These are phyloP conservation scores for Neofusicoccum parvum DNA, from an alignment of 2,329 filamentous ascomycete genomes.

Conservation along the genomic window DNA sequence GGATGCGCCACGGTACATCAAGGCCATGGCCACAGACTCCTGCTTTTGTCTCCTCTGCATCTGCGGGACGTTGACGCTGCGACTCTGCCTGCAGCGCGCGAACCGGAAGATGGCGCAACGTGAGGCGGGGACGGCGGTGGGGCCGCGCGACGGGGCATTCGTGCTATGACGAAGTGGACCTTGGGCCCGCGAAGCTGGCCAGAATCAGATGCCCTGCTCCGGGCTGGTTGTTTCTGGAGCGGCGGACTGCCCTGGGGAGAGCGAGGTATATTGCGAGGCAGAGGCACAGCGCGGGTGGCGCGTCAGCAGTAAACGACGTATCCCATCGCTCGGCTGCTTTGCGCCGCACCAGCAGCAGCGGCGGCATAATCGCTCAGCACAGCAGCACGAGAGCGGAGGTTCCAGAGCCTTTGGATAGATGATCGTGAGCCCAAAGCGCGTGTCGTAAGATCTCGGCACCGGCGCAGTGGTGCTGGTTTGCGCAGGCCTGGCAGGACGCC, in stretches of 20 bases:
- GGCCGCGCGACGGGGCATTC: constrained; percentile 3
- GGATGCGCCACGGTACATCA: background rate
- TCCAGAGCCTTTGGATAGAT: too few species aligned
- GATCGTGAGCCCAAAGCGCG: background rate
- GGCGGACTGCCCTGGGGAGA: too few species aligned
- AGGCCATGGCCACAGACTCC: background rate
- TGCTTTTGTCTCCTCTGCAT: background rate
- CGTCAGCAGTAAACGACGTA: too few species aligned
- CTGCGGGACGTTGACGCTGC: background rate
- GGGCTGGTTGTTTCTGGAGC: background rate
- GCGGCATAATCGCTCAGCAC: too few species aligned
- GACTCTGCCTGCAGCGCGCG: constrained; percentile 5
- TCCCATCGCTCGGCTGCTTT: too few species aligned
- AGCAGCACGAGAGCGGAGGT: background rate
- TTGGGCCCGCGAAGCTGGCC: background rate
- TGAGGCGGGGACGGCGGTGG: background rate
- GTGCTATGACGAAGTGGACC: background rate
- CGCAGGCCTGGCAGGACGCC: too few species aligned
- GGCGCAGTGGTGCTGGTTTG: background rate
- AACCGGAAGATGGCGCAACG: constrained; percentile 13
- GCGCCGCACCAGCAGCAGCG: too few species aligned
- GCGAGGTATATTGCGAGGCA: background rate
- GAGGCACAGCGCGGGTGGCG: too few species aligned
- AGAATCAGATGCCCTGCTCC: constrained; percentile 2
- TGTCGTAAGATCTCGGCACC: background rate